Evolutionary conservation across 495 filamentous ascomycete species (phyloP).

Genomic region (Penicillium ucsense): DNA sequence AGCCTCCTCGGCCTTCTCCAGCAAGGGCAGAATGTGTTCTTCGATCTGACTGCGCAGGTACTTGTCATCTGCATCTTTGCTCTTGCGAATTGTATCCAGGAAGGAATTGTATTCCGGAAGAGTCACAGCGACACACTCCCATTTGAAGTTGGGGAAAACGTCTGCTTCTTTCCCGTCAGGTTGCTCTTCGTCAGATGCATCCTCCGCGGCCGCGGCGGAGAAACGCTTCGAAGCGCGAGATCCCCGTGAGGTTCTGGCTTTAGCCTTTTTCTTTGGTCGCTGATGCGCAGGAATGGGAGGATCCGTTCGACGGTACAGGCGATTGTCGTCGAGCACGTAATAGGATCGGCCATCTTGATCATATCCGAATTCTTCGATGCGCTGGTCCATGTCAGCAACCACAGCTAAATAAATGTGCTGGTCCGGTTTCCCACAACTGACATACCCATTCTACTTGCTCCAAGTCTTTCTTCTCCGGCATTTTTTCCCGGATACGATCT

Average conservation of each 20-base stretch:
- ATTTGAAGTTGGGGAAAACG: conserved; percentile 44
- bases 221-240: conserved; percentile 64
- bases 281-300: conserved; percentile 47
- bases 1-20: conserved; percentile 73
- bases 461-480: conserved; percentile 69
- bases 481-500: conserved; percentile 75
- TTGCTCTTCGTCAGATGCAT: conserved; percentile 46
- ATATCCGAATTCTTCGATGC: conserved; percentile 86
- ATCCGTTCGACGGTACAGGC: conserved; percentile 78
- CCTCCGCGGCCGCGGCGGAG: conserved; percentile 39
- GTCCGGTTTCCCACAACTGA: neutral
- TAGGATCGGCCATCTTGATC: conserved; percentile 77
- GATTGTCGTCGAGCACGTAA: conserved; percentile 88
- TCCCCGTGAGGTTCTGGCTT: conserved; percentile 62
- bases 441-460: conserved; percentile 82
- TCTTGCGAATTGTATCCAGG: conserved; percentile 57
- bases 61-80: conserved; percentile 75
- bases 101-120: conserved; percentile 67
- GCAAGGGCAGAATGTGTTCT: conserved; percentile 68
- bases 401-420: too few species aligned
- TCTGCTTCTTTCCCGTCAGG: conserved; percentile 18
- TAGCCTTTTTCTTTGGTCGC: conserved; percentile 61
- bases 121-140: conserved; percentile 84
- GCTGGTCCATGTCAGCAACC: conserved; percentile 36
- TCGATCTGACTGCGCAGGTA: conserved; percentile 56